Evolutionary conservation across 176 grass and related monocot genomes (phyloP).

Genomic region (Olyra latifolia): DNA sequence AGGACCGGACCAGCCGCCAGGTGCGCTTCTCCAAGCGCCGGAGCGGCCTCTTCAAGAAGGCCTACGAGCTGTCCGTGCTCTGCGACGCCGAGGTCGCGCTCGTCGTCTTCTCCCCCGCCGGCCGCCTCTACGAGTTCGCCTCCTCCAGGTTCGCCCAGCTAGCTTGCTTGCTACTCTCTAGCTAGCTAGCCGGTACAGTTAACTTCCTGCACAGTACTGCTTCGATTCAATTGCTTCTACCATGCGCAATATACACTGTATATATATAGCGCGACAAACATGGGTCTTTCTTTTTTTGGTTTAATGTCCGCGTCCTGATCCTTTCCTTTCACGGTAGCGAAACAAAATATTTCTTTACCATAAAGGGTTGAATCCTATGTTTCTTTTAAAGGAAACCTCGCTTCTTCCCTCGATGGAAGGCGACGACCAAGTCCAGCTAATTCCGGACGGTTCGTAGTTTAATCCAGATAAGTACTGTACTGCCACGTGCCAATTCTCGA

Average conservation of each 20-base stretch:
- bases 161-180: background rate
- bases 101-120: conserved; percentile 40
- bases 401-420: background rate
- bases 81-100: conserved; percentile 37
- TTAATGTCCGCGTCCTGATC: background rate
- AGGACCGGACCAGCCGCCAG: conserved; percentile 36
- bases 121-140: conserved; percentile 36
- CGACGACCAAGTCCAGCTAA: background rate
- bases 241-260: background rate
- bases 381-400: background rate
- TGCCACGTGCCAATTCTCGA: background rate
- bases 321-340: background rate
- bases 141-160: conserved; percentile 18
- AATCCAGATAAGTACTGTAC: background rate
- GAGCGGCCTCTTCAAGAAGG: conserved; percentile 37
- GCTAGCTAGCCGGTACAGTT: too few relatives aligned
- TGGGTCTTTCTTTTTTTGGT: background rate
- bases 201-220: background rate
- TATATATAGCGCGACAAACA: too few relatives aligned
- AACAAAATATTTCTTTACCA: background rate
- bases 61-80: conserved; percentile 30
- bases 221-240: background rate
- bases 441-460: background rate
- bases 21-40: conserved; percentile 42
- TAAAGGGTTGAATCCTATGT: background rate